Base-by-base conservation (phyloP, 352 stramenopile species). In the Plasmopara muralis region DNA sequence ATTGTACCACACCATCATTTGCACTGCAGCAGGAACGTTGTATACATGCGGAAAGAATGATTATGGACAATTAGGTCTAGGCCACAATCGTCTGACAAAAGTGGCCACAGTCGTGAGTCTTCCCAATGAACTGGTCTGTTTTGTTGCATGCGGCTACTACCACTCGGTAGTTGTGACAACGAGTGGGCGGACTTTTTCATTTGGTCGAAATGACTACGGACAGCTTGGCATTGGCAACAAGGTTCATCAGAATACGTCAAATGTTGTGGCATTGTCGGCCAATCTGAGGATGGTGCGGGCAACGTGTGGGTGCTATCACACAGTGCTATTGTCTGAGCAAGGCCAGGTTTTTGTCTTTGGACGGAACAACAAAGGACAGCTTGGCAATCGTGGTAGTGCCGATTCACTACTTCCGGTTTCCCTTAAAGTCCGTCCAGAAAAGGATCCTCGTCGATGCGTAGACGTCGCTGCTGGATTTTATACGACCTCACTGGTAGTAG, bases 31-130 rank as follows among this genome's bases (percentile, higher is more conserved):
- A 1, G 84, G 84, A 13, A 78, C 89, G 39, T 47, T 92, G 2
- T 87, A 81, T 55, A 56, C 77, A n/a, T 92, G 80, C 41, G 84
- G 84, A 29, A 95, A 95, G 57, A 95, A 95, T 37, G 84, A 95
- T 53, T 92, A 95, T 41, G 83, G 84, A 2, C 84, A 95, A 47
- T 69, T 95, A 18, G 84, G 83, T 6, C 50, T 95, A 15, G 69
- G 78, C 2, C 83, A 92, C 61, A 92, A 81, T 43, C 73, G 77
- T 13, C 79, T 89, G 29, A 53, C 89, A n/a, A 93, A 92, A 46
- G 46, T 73, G 8, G 77, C 83, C 18, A 75, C 78, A 0, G 55
- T 77, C 2, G 73, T 90, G 18, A 9, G 61, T 5, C 50, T 87
- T 43, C 66, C 79, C 35, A 91, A 84, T 42, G 82, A 94, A 40